These are phyloP conservation scores for Fragaria ananassa DNA, from an alignment of 306 rosid genomes.

Conservation along the genomic window DNA sequence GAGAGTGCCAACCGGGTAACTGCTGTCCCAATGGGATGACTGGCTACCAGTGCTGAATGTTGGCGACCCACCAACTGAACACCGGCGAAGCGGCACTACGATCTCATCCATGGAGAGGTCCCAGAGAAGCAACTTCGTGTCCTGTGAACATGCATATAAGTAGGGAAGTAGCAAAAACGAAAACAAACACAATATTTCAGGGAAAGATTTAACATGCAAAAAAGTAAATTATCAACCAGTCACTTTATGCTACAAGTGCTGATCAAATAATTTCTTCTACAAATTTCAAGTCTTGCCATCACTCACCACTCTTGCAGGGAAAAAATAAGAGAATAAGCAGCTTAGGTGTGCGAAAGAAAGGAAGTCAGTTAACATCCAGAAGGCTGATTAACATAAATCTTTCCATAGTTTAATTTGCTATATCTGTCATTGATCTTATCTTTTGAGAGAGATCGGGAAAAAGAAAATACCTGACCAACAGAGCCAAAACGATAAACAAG, in stretches of 20 bases:
- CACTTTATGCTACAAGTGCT: neutral
- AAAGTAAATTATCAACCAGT: neutral
- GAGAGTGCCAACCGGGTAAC: constrained; percentile 64
- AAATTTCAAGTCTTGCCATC: neutral
- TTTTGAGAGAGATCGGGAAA: neutral
- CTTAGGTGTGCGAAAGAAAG: neutral
- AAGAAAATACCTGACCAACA: constrained; percentile 82
- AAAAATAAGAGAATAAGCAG: constrained; percentile 4
- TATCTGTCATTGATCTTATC: neutral
- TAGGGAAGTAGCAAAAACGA: neutral
- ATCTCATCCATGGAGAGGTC: constrained; percentile 88
- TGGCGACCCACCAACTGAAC: constrained; percentile 90
- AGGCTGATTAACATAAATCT: neutral
- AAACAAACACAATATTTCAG: neutral
- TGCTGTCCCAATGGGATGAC: constrained; percentile 90
- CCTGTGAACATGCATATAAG: constrained; percentile 38
- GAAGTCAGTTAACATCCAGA: neutral
- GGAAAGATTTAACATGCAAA: neutral
- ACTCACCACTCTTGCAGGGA: neutral
- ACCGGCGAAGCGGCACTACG: constrained; percentile 76
- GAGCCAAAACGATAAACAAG: constrained; percentile 92
- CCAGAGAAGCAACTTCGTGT: constrained; percentile 94
- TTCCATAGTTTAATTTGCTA: neutral
- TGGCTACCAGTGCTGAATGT: constrained; percentile 89
- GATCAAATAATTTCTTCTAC: neutral